These are phyloP conservation scores for Hemileccinum hortonii DNA, from an alignment of 1,284 basidiomycete genomes.

Conservation along the genomic window DNA sequence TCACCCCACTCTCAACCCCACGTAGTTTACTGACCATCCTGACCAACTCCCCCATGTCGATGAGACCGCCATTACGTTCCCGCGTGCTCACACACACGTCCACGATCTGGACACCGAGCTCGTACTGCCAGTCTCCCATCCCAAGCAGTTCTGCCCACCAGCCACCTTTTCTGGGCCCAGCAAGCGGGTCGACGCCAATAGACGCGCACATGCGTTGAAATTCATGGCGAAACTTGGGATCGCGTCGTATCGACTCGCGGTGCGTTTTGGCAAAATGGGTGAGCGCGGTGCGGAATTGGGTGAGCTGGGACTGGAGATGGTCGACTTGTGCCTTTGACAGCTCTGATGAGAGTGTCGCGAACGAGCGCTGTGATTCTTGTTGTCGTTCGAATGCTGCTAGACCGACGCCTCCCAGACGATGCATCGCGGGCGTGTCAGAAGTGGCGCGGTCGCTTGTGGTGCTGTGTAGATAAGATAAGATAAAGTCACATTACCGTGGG, in stretches of 20 bases:
- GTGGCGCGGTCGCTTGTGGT: too few species aligned
- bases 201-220: conserved; percentile 97
- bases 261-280: conserved; percentile 81
- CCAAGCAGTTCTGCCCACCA: conserved; percentile 91
- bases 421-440: conserved; percentile 42
- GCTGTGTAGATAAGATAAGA: conserved; percentile 22
- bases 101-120: conserved; percentile 95
- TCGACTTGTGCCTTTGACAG: conserved; percentile 78
- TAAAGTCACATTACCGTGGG: not conserved
- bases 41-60: conserved; percentile 85
- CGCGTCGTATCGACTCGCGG: conserved; percentile 79
- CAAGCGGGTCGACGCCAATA: conserved; percentile 94
- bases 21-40: conserved; percentile 76
- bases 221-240: conserved; percentile 86
- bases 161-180: conserved; percentile 79
- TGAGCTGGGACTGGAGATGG: conserved; percentile 79
- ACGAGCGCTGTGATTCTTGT: conserved; percentile 72
- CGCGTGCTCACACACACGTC: conserved; percentile 93
- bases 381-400: conserved; percentile 75
- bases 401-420: conserved; percentile 69
- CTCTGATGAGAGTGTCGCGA: conserved; percentile 75
- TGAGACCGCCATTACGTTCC: conserved; percentile 87
- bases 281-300: conserved; percentile 81
- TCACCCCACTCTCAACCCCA: conserved; percentile 57
- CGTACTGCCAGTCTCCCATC: conserved; percentile 92